These are phyloP conservation scores for Trichoderma parareesei DNA, from an alignment of 495 filamentous ascomycete species.

Conservation along the genomic window DNA sequence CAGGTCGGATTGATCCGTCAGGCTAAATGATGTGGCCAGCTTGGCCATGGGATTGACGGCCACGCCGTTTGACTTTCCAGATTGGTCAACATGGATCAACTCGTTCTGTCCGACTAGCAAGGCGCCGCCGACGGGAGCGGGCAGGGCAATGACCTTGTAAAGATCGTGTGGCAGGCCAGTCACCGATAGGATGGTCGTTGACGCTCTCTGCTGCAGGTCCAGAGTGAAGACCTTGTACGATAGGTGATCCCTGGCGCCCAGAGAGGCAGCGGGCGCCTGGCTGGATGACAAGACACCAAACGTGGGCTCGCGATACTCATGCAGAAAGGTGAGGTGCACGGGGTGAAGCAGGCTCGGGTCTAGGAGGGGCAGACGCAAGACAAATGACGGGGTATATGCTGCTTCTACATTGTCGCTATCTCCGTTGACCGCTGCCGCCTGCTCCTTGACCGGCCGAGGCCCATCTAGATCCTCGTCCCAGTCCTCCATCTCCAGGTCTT, in stretches of 20 bases:
- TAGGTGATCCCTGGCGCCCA: conserved; percentile 77
- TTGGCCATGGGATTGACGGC: conserved; percentile 89
- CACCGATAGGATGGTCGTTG: conserved; percentile 85
- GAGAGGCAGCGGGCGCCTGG: conserved; percentile 57
- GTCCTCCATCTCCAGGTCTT: conserved; percentile 79
- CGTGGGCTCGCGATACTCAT: conserved; percentile 95
- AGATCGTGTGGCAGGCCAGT: conserved; percentile 80
- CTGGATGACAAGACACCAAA: conserved; percentile 87
- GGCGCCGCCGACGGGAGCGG: conserved; percentile 78
- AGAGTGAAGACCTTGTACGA: conserved; percentile 92
- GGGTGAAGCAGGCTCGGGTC: conserved; percentile 81
- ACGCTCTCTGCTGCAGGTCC: conserved; percentile 87
- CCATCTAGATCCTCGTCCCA: conserved; percentile 74
- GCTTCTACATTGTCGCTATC: conserved; percentile 48
- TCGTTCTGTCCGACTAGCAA: conserved; percentile 83
- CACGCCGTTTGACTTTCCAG: conserved; percentile 85
- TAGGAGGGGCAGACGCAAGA: conserved; percentile 74
- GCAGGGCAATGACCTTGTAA: conserved; percentile 74
- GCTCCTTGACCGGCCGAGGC: conserved; percentile 38
- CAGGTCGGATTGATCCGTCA: conserved; percentile 79
- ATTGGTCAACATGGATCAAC: conserved; percentile 91
- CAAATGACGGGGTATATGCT: conserved; percentile 85
- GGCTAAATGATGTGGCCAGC: conserved; percentile 64
- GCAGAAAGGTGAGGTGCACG: conserved; percentile 83
- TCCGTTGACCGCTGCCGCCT: conserved; percentile 42